phyloP scores from a whole-genome alignment of 164 flowering plant species.

The Stephania cephalantha region DNA sequence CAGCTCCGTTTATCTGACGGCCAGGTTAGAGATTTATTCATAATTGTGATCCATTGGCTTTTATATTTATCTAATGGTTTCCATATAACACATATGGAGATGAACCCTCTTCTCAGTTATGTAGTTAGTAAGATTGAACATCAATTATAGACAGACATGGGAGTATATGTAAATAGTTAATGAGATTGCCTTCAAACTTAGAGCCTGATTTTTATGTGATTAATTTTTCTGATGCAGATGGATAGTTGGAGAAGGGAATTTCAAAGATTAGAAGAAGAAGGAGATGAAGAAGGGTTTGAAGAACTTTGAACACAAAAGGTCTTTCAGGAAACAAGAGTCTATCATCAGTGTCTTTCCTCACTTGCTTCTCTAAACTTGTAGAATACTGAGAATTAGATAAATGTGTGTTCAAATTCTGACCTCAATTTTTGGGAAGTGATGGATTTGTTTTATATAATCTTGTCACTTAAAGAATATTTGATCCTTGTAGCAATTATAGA shows the following conservation, averaged over 20 bases:
- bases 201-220: not conserved
- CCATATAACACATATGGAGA: not conserved
- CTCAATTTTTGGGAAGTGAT: not conserved
- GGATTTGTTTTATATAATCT: not conserved
- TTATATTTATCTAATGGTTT: not conserved
- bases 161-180: not conserved
- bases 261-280: constrained; percentile 73
- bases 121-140: no score
- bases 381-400: no score
- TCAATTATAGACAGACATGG: no score
- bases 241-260: constrained; percentile 75
- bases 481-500: not conserved
- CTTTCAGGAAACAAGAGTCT: not conserved
- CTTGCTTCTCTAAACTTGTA: not conserved
- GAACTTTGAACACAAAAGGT: constrained; percentile 42
- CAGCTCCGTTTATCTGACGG: constrained; percentile 79
- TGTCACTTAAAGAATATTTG: no score
- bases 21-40: constrained; percentile 45
- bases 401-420: not conserved
- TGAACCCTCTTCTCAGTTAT: not conserved
- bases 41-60: not conserved
- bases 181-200: not conserved
- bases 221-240: constrained; percentile 45
- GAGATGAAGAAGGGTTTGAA: constrained; percentile 93
- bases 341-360: not conserved